Evolutionary conservation across 768 basidiomycete genomes (phyloP), one percentile per base, ranked within the genome.

Genomic region (Suillus brevipes): DNA sequence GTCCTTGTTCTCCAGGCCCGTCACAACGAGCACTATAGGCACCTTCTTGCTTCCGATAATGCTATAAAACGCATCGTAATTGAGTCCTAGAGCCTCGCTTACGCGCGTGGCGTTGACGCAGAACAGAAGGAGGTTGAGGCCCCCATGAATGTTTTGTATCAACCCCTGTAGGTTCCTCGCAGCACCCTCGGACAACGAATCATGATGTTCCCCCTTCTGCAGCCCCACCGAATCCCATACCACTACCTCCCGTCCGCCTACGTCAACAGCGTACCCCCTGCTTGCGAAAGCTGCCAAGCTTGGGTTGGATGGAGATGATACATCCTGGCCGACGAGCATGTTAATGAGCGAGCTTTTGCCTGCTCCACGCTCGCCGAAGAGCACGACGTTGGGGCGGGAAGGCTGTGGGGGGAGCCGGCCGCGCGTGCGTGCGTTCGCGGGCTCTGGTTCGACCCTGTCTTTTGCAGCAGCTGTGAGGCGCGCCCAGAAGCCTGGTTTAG

Each of bases 321-420:
- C 58, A 16, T 68, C 68, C 7, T 45, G 7, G 12, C 73, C 75
- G 3, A 70, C 72, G 23, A 83, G 64, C 71, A 83, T 73, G 65
- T 82, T 83, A 64, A 83, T 71, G n/a, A 83, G 65, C 14, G 80
- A 81, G 65, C 82, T 83, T 66, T 83, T 83, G 20, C 79, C 78
- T 60, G 75, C 64, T 18, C 82, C 81, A 2, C 75, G 73, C 60
- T 82, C 80, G 20, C 82, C 82, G 61, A 83, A 83, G 38, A 83
- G 31, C 20, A 83, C 64, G 37, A 83, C 53, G 47, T 82, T 83
- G 5, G 58, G 58, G 20, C 25, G 58, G 58, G 28, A 40, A 25
- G 58, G 58, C 20, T 59, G 58, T 42, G 58, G 58, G 6, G 40
- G 58, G 18, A 42, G 58, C 18, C 40, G 40, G 25, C 58, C 58